Percentiles rank a stretch among this genome's conserved stretches.
Evolutionary conservation across 768 basidiomycete genomes (phyloP).

Genomic region (Neoboletus magnificus): DNA sequence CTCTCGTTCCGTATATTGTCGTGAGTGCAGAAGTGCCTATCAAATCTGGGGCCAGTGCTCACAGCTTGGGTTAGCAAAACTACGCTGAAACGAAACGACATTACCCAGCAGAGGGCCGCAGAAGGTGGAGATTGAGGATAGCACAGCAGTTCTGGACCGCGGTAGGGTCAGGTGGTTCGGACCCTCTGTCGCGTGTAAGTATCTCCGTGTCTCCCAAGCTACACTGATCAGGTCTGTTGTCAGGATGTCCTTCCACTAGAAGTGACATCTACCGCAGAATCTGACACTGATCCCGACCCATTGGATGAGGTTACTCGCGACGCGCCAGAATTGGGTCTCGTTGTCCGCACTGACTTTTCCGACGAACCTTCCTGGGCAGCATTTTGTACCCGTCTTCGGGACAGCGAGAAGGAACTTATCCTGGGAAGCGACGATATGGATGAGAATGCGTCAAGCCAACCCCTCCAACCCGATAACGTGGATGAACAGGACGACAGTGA

Average conservation of each 20-base stretch:
- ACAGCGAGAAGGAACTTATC: constrained; percentile 56
- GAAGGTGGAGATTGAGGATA: constrained; percentile 52
- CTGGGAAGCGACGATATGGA: constrained; percentile 23
- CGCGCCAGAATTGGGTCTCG: constrained; percentile 51
- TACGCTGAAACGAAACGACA: constrained; percentile 45
- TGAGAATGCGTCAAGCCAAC: constrained; percentile 20
- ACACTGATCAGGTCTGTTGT: constrained; percentile 2
- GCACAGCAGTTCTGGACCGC: constrained; percentile 48
- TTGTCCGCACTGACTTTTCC: constrained; percentile 73
- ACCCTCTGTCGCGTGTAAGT: constrained; percentile 14
- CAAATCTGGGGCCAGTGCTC: not conserved
- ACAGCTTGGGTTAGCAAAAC: constrained; percentile 28
- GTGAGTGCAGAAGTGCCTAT: constrained; percentile 13
- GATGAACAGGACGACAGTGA: constrained; percentile 11
- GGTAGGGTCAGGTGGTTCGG: constrained; percentile 17
- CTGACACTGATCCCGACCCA: constrained; percentile 48
- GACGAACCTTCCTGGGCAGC: constrained; percentile 62
- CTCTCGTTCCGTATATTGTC: constrained; percentile 14
- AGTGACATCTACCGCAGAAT: constrained; percentile 21
- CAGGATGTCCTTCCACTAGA: constrained; percentile 16
- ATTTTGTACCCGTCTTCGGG: constrained; percentile 49
- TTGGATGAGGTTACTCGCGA: constrained; percentile 46
- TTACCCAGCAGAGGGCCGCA: constrained; percentile 52
- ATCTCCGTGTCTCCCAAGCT: not conserved
- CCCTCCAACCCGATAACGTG: constrained; percentile 19